Evolutionary conservation across 2,329 filamentous ascomycete genomes (phyloP), one percentile per base, ranked within the genome.

Genomic region (Clonostachys byssicola): DNA sequence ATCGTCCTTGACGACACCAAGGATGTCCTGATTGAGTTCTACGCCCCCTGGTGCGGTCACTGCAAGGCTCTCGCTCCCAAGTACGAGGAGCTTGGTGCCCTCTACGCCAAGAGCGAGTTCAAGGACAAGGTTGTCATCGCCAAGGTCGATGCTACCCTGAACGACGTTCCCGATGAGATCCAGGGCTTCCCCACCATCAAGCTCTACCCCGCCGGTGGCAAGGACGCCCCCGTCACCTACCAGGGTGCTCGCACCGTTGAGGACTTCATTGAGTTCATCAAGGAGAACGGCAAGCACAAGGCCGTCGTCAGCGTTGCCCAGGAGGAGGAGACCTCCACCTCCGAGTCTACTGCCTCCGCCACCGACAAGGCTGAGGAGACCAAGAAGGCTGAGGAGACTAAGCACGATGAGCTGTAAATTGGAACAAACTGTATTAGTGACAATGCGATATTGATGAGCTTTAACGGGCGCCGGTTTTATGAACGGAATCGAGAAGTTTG

Each of bases 141-240:
- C 72, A 99, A 99, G 86, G 86, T 99, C 58, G 94, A 99, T 64
- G 94, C 94, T 50, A 99, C 94, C 52, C 73, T 75, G 74, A 99
- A 99, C 77, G 94, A 99, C 61, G 89, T 97, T 49, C 94, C 94
- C 49, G 92, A 97, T 71, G 89, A 96, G 75, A 90, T 99, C 64
- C 83, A 89, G 71, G 94, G 94, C 54, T 99, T 99, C 87, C 94
- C 94, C 49, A 99, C 94, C 68, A 96, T 99, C 82, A 97, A 97
- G 83, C 83, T 99, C 57, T 99, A 84, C 87, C 83, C 89, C 54
- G 94, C 94, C 60, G 92, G 91, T 62, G 79, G 80, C 71, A 99
- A 99, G 85, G 78, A 80, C 63, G 76, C 83, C 57, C 89, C 94
- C 50, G 71, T 96, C 53, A 89, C 90, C 59, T 99, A 96, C 82